Evolutionary conservation across 768 basidiomycete genomes (phyloP).

Genomic region (Auriscalpium vulgare): DNA sequence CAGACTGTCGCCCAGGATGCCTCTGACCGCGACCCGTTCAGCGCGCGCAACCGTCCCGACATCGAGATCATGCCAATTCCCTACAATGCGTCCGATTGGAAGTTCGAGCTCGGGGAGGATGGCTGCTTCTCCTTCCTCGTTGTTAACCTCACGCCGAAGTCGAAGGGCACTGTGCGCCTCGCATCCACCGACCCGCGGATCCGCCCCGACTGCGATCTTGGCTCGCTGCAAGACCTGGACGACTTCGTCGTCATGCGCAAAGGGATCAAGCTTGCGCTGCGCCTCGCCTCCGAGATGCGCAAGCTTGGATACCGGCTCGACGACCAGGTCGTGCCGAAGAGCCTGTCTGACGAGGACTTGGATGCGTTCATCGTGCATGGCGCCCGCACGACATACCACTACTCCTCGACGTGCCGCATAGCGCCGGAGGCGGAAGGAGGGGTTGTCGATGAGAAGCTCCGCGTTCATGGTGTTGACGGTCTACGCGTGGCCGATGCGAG

Average conservation of each 20-base stretch:
- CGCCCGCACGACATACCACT: conserved; percentile 27
- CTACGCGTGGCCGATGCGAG: not conserved
- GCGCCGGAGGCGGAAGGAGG: conserved; percentile 23
- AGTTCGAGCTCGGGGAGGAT: not conserved
- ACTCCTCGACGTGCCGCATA: conserved; percentile 31
- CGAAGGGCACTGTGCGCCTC: conserved; percentile 20
- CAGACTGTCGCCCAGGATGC: conserved; percentile 4
- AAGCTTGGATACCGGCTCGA: conserved; percentile 19
- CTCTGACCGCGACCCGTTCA: conserved; percentile 16
- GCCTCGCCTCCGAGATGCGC: conserved; percentile 19
- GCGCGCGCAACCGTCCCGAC: conserved; percentile 24
- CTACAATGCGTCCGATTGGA: conserved; percentile 8
- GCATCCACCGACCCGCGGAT: conserved; percentile 24
- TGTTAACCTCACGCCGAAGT: conserved; percentile 20
- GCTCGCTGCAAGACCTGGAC: conserved; percentile 18
- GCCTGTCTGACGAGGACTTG: conserved; percentile 23
- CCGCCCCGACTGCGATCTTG: conserved; percentile 24
- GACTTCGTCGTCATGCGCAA: conserved; percentile 22
- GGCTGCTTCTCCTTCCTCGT: conserved; percentile 16
- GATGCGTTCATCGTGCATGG: conserved; percentile 23
- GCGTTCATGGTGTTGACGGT: conserved; percentile 34
- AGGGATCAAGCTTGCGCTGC: conserved; percentile 13
- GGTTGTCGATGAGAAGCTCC: conserved; percentile 37
- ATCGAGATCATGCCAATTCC: conserved; percentile 31
- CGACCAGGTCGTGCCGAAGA: conserved; percentile 20